Evolutionary conservation across 148 eudicot genomes (phyloP), one percentile per base, ranked within the genome.

Genomic region (Rhododendron henanense): DNA sequence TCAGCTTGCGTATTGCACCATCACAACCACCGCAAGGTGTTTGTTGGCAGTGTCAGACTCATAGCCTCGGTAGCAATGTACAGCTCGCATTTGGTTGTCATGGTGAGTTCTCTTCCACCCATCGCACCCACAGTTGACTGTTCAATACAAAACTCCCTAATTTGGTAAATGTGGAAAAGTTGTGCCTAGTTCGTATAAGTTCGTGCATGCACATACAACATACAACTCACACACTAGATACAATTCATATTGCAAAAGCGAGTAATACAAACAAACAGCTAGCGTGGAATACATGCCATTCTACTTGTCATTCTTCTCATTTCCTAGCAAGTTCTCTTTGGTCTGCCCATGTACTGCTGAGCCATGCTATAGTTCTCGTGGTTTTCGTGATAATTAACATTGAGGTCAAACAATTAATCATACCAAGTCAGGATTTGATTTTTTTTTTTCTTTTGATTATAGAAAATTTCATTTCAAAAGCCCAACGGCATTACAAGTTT

Each of bases 31-130:
- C 89, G 45, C 41, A 95, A 94, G 84, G 89, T 89, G 2, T 86
- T 94, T 28, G 91, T 93, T 3, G 98, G 98, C 33, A 94, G 93
- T 86, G 25, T 90, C 18, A 95, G 95, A 73, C 86, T 95, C 77
- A 84, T 91, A 48, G 92, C 94, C 55, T 91, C 96, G 3, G 79
- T 90, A 25, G 90, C 92, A 28, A 91, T 94, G 94, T 95, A 93
- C 48, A 88, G 88, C 35, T 87, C 95, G 86, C 98, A 96, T 8
- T 92, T 95, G 11, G 93, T 93, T 9, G 96, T 85, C 81, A 85
- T 93, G 93, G 96, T 95, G 84, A 93, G 93, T 83, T 47, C 25
- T 67, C 48, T n/a, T 50, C n/a, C n/a, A 44, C 28, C 6, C 65
- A 6, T 15, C 28, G 35, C 5, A 3, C 45, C 45, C 45, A 41